Conservation (phyloP, 345 rosid genomes). For the Lepidium africanum region DNA sequence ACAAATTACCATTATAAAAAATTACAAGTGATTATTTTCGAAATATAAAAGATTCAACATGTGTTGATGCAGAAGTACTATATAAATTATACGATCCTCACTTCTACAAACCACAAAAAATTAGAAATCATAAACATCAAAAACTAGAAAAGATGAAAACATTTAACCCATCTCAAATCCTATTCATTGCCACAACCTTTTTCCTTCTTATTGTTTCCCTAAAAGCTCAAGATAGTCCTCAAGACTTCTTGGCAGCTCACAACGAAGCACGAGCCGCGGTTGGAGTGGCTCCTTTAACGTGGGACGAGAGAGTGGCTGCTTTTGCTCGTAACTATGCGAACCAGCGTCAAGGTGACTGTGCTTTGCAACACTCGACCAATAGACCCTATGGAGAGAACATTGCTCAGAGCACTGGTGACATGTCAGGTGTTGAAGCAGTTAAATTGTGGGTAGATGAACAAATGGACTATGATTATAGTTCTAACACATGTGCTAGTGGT, state of each 20-base stretch:
- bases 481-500: conserved; percentile 38
- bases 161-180: background rate
- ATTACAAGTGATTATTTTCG: background rate
- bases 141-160: conserved; percentile 8
- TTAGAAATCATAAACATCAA: background rate
- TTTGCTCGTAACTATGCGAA: conserved; percentile 37
- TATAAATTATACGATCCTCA: conserved; percentile 1
- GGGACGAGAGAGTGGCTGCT: conserved; percentile 40
- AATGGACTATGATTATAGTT: conserved; percentile 31
- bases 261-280: conserved; percentile 42
- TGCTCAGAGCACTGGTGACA: conserved; percentile 33
- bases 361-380: conserved; percentile 28
- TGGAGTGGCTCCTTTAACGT: conserved; percentile 36
- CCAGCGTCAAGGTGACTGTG: conserved; percentile 34
- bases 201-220: conserved; percentile 12
- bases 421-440: conserved; percentile 41
- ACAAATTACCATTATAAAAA: background rate
- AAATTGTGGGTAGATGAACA: conserved; percentile 48
- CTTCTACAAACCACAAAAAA: background rate
- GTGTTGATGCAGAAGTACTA: conserved; percentile 1
- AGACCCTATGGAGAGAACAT: conserved; percentile 60
- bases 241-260: conserved; percentile 42
- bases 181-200: conserved; percentile 10
- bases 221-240: conserved; percentile 34
- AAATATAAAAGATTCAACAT: background rate